These are phyloP conservation scores for Rasamsonia emersonii DNA, from an alignment of 2,329 filamentous ascomycete species.

Conservation along the genomic window DNA sequence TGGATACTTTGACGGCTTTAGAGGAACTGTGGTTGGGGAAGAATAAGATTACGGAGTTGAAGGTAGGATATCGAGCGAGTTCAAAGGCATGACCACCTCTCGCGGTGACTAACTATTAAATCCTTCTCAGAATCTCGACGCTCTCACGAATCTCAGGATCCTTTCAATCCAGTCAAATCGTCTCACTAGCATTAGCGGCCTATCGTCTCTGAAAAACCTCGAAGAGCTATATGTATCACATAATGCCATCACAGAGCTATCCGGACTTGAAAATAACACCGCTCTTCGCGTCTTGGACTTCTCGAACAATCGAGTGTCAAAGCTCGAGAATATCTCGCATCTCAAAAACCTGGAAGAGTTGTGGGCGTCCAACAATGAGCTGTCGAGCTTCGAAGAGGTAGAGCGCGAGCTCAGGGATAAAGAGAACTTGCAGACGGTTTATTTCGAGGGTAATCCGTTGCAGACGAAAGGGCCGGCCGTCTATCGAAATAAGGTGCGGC, in stretches of 20 bases:
- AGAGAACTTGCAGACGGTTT: slow-evolving; percentile 74
- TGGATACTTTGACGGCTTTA: slow-evolving; percentile 68
- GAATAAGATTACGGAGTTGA: slow-evolving; percentile 86
- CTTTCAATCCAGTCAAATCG: slow-evolving; percentile 95
- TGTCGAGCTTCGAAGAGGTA: slow-evolving; percentile 73
- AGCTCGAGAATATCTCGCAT: slow-evolving; percentile 61
- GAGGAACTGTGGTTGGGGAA: slow-evolving; percentile 91
- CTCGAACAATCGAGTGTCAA: slow-evolving; percentile 74
- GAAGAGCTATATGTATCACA: slow-evolving; percentile 95
- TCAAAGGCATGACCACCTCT: too few relatives aligned
- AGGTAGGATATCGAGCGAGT: slow-evolving; percentile 40
- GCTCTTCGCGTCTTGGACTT: slow-evolving; percentile 76
- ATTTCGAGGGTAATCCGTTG: slow-evolving; percentile 90
- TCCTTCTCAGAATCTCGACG: slow-evolving; percentile 51
- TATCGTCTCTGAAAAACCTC: slow-evolving; percentile 64
- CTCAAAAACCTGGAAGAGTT: slow-evolving; percentile 73
- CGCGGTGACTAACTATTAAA: slow-evolving; percentile 7
- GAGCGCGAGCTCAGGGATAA: slow-evolving; percentile 70
- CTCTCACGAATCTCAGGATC: slow-evolving; percentile 70
- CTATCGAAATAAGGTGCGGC: slow-evolving; percentile 85
- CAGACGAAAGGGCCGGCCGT: slow-evolving; percentile 71
- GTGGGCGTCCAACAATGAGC: slow-evolving; percentile 85
- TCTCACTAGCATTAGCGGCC: slow-evolving; percentile 66
- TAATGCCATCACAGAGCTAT: slow-evolving; percentile 73
- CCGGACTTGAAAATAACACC: slow-evolving; percentile 59